phyloP scores from a whole-genome alignment of 495 filamentous ascomycete species.

The Talaromyces borbonicus region DNA sequence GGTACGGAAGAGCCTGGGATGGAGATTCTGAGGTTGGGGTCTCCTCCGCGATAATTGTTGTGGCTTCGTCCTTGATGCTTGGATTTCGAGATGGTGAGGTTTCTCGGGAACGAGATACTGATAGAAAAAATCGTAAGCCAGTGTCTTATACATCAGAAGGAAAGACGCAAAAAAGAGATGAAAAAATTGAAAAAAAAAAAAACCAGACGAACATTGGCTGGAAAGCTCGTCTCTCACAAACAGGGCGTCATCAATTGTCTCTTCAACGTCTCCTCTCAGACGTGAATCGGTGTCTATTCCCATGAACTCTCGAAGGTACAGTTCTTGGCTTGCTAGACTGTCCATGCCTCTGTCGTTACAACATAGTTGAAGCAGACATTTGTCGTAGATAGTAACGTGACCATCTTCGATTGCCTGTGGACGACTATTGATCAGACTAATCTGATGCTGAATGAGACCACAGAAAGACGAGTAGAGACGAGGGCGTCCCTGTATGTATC shows the following conservation, averaged over 20 bases:
- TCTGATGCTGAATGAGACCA: conserved; percentile 21
- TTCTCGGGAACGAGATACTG: background rate
- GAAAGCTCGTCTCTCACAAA: conserved; percentile 11
- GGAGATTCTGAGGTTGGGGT: background rate
- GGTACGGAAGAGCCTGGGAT: background rate
- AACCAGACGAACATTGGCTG: conserved; percentile 11
- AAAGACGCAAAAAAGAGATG: too few relatives aligned
- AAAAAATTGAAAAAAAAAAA: background rate
- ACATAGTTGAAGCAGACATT: conserved; percentile 25
- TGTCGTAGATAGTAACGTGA: conserved; percentile 35
- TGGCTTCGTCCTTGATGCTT: background rate
- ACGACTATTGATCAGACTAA: conserved; percentile 22
- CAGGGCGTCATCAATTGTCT: conserved; percentile 12
- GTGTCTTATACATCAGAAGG: too few relatives aligned
- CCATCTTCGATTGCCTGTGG: conserved; percentile 24
- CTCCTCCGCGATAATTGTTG: background rate
- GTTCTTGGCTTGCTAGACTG: conserved; percentile 22
- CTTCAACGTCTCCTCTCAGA: conserved; percentile 1
- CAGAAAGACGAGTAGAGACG: conserved; percentile 14
- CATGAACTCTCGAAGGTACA: conserved; percentile 32
- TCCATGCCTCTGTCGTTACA: conserved; percentile 16
- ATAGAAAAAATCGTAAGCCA: background rate
- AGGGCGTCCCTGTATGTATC: conserved; percentile 15
- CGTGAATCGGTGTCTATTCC: conserved; percentile 18
- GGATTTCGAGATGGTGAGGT: background rate